These are phyloP conservation scores for Trapa incisa DNA, from an alignment of 345 rosid genomes.

Conservation along the genomic window DNA sequence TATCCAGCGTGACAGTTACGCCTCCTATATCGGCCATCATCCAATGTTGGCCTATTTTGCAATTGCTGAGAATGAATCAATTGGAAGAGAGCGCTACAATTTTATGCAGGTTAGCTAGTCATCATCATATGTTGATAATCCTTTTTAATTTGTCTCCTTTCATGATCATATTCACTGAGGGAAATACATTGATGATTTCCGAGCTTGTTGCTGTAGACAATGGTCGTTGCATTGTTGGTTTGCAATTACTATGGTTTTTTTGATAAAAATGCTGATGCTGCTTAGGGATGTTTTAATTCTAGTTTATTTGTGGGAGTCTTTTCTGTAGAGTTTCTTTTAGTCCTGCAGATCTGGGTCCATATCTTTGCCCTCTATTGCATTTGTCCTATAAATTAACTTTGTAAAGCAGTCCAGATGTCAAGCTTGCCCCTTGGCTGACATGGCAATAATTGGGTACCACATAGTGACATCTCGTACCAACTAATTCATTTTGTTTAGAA, in stretches of 20 bases:
- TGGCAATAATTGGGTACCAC: too few species aligned
- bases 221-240: background rate
- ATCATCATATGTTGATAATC: background rate
- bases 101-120: constrained; percentile 57
- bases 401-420: background rate
- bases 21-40: constrained; percentile 80
- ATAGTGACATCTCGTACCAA: too few species aligned
- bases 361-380: background rate
- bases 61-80: constrained; percentile 82
- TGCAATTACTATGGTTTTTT: background rate
- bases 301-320: background rate
- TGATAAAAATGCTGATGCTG: background rate
- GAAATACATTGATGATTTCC: background rate
- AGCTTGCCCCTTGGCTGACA: background rate
- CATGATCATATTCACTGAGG: background rate
- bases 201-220: background rate
- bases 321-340: too few species aligned
- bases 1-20: constrained; percentile 83
- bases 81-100: constrained; percentile 86
- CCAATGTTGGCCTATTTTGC: constrained; percentile 76
- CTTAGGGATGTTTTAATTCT: background rate
- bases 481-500: too few species aligned
- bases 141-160: background rate
- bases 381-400: background rate
- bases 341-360: background rate